Evolutionary conservation across 2,329 filamentous ascomycete species (phyloP).

Genomic region (Fusarium sacchari): DNA sequence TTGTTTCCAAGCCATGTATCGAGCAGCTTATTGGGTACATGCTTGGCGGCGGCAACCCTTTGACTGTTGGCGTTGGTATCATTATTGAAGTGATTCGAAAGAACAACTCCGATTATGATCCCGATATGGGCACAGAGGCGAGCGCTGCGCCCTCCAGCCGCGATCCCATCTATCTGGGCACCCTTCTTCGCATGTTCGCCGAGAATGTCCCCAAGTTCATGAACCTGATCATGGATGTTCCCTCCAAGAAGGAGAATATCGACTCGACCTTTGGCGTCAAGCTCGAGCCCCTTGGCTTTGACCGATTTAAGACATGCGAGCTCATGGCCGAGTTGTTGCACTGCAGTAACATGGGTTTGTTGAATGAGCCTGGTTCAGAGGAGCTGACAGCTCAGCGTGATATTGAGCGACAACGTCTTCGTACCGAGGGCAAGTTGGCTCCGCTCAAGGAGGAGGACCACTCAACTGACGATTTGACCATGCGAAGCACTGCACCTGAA

Average conservation of each 20-base stretch:
- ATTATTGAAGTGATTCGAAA: conserved; percentile 98
- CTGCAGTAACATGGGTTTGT: conserved; percentile 97
- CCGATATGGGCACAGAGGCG: conserved; percentile 85
- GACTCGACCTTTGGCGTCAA: conserved; percentile 89
- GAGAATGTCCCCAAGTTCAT: conserved; percentile 94
- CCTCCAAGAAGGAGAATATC: conserved; percentile 77
- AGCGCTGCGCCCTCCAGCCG: conserved; percentile 82
- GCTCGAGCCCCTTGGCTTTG: conserved; percentile 95
- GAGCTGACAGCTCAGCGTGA: conserved; percentile 85
- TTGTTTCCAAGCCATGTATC: conserved; percentile 87
- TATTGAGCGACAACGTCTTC: conserved; percentile 80
- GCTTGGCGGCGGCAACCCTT: conserved; percentile 90
- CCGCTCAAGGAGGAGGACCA: conserved; percentile 53
- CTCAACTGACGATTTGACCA: conserved; percentile 68
- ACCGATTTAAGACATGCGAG: conserved; percentile 98
- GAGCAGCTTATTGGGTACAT: conserved; percentile 89
- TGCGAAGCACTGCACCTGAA: conserved; percentile 62
- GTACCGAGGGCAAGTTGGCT: conserved; percentile 76
- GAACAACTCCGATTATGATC: conserved; percentile 99
- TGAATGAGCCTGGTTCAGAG: conserved; percentile 92
- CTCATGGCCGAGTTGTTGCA: conserved; percentile 97
- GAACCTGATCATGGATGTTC: conserved; percentile 83
- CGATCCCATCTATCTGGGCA: conserved; percentile 96
- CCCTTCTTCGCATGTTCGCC: conserved; percentile 87
- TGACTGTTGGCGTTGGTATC: conserved; percentile 96